Conservation (phyloP, 306 rosid genomes). For the Cucurbita maxima region DNA sequence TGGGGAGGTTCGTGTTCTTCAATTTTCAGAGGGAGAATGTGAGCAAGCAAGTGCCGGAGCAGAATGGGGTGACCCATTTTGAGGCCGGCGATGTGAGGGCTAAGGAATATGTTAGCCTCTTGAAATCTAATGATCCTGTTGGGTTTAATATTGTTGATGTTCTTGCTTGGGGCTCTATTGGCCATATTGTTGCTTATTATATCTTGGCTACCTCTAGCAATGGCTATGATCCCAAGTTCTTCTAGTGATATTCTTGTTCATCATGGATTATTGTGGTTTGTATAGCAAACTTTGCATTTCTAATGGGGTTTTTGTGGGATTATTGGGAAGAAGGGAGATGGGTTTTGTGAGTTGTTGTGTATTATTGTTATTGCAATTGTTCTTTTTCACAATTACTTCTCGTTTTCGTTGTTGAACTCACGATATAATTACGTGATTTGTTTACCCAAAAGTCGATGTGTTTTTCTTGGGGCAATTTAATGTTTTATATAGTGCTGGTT, state of each 20-base stretch:
- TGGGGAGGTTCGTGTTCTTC: constrained; percentile 95
- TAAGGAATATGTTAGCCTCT: constrained; percentile 75
- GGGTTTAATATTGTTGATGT: constrained; percentile 94
- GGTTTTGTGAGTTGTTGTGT: not conserved
- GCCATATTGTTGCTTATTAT: constrained; percentile 84
- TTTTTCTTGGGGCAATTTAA: too few species aligned
- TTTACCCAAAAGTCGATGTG: too few species aligned
- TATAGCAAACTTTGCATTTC: not conserved
- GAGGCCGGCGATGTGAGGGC: constrained; percentile 93
- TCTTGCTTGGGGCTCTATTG: constrained; percentile 91
- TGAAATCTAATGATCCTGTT: constrained; percentile 94
- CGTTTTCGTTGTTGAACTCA: not conserved
- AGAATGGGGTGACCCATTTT: constrained; percentile 74
- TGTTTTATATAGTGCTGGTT: too few species aligned
- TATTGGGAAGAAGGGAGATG: not conserved
- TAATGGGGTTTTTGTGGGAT: not conserved
- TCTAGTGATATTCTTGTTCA: constrained; percentile 4
- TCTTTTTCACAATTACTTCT: not conserved
- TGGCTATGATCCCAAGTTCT: constrained; percentile 88
- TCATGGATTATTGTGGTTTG: not conserved
- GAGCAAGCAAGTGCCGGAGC: constrained; percentile 96
- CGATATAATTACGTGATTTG: not conserved
- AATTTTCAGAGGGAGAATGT: constrained; percentile 95
- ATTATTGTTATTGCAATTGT: not conserved
- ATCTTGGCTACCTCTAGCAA: constrained; percentile 93